Conservation (phyloP, 257 asterid species). For the Solanum neorickii region DNA sequence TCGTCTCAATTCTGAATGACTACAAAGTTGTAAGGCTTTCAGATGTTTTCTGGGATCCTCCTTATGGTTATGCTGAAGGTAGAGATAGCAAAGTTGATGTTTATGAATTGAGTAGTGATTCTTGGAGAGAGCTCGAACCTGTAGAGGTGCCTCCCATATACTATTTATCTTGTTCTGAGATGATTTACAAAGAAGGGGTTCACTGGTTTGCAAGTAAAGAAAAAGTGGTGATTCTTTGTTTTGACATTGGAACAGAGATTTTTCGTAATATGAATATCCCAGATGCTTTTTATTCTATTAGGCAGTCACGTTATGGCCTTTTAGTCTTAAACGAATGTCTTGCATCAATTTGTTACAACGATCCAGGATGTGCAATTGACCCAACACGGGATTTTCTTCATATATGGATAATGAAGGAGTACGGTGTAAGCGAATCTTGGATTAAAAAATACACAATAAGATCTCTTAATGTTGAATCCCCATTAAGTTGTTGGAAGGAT, state of each 20-base stretch:
- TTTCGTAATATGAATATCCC: background rate
- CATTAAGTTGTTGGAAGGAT: background rate
- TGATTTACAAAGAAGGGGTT: background rate
- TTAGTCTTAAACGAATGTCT: background rate
- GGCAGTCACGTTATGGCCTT: background rate
- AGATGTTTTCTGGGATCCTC: too few species aligned
- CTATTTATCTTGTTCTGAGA: background rate
- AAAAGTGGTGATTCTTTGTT: background rate
- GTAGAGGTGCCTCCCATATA: background rate
- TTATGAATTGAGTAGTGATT: background rate
- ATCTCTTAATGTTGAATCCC: background rate
- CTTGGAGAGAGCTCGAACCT: background rate
- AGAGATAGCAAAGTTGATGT: background rate
- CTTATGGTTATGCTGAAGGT: background rate
- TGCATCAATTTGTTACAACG: background rate
- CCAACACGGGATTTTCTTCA: background rate
- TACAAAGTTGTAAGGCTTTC: background rate
- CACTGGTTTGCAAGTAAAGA: background rate
- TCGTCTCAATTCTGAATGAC: background rate
- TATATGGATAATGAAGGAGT: background rate
- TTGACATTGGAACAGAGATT: background rate
- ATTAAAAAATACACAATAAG: too few species aligned
- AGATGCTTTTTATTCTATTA: background rate
- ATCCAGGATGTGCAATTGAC: background rate
- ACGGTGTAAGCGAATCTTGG: background rate